These are phyloP conservation scores for Trichoderma erinaceum DNA, from an alignment of 495 filamentous ascomycete species.

Conservation along the genomic window DNA sequence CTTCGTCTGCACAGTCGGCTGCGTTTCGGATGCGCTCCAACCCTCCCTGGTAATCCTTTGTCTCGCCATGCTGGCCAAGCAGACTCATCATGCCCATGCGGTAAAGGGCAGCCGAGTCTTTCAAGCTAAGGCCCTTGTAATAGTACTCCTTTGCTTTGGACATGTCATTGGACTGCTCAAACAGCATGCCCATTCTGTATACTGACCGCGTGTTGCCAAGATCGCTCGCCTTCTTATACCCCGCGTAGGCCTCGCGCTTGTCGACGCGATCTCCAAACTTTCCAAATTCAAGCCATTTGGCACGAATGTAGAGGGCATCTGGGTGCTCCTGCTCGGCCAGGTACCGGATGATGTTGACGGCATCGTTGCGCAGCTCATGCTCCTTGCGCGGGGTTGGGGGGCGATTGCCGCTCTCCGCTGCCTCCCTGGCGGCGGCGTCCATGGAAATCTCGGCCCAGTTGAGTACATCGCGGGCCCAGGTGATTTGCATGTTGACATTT, in stretches of 20 bases:
- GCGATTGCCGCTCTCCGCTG: slow-evolving; percentile 53
- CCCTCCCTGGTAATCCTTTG: slow-evolving; percentile 69
- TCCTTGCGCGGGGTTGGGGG: slow-evolving; percentile 78
- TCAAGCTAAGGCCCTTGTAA: slow-evolving; percentile 62
- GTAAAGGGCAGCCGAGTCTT: slow-evolving; percentile 91
- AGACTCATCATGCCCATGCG: slow-evolving; percentile 96
- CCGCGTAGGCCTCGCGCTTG: slow-evolving; percentile 87
- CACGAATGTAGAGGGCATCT: slow-evolving; percentile 88
- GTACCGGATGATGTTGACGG: slow-evolving; percentile 84
- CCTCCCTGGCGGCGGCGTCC: slow-evolving; percentile 56
- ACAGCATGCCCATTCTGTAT: slow-evolving; percentile 98
- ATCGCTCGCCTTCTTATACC: slow-evolving; percentile 79
- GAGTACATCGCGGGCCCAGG: slow-evolving; percentile 91
- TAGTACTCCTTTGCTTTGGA: slow-evolving; percentile 89
- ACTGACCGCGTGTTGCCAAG: slow-evolving; percentile 90
- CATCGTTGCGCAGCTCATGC: slow-evolving; percentile 79
- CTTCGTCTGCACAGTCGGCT: slow-evolving; percentile 88
- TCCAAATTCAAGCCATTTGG: slow-evolving; percentile 97
- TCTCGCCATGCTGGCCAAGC: slow-evolving; percentile 84
- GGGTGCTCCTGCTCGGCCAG: slow-evolving; percentile 88
- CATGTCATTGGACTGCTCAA: slow-evolving; percentile 85
- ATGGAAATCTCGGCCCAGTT: slow-evolving; percentile 80
- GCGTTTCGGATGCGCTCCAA: slow-evolving; percentile 75
- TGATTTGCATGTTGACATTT: slow-evolving; percentile 92
- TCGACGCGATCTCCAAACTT: slow-evolving; percentile 85